Percentiles rank a stretch among this genome's conserved stretches.
Conservation (phyloP, 805 yeast genomes). For the Kazachstania africana region DNA sequence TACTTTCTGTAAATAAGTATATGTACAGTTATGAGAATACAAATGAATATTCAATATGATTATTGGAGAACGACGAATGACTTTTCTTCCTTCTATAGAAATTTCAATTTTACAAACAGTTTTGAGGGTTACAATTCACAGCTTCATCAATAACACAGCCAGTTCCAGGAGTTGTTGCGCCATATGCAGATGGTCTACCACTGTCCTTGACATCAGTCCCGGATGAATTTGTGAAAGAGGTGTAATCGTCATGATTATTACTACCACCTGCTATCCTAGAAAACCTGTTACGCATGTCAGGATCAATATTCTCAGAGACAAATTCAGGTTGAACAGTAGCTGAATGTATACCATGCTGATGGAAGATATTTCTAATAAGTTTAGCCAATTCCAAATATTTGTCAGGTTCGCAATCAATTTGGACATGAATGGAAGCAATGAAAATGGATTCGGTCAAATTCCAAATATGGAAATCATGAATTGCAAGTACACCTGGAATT, state of each 20-base stretch:
- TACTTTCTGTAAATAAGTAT: too few relatives aligned
- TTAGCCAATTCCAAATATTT: constrained; percentile 61
- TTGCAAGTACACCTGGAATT: constrained; percentile 64
- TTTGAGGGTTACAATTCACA: constrained; percentile 37
- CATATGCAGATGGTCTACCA: constrained; percentile 15
- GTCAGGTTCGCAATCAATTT: constrained; percentile 52
- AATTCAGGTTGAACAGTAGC: constrained; percentile 97
- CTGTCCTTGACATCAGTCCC: constrained; percentile 2
- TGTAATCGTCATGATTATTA: background rate
- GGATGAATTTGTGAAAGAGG: background rate
- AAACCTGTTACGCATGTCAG: constrained; percentile 25
- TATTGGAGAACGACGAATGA: too few relatives aligned
- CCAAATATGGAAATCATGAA: constrained; percentile 97
- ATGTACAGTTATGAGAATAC: too few relatives aligned
- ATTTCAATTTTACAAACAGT: constrained; percentile 26
- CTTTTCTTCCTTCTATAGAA: too few relatives aligned
- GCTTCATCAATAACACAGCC: constrained; percentile 42
- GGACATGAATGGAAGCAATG: constrained; percentile 84
- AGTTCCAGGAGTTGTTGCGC: constrained; percentile 23
- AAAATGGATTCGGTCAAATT: constrained; percentile 76
- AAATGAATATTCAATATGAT: too few relatives aligned
- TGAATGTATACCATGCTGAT: constrained; percentile 76
- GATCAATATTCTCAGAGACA: constrained; percentile 24
- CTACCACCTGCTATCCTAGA: constrained; percentile 19
- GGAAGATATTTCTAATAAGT: constrained; percentile 66